Evolutionary conservation across 2,329 filamentous ascomycete species (phyloP).

Genomic region (Neurospora sp.): DNA sequence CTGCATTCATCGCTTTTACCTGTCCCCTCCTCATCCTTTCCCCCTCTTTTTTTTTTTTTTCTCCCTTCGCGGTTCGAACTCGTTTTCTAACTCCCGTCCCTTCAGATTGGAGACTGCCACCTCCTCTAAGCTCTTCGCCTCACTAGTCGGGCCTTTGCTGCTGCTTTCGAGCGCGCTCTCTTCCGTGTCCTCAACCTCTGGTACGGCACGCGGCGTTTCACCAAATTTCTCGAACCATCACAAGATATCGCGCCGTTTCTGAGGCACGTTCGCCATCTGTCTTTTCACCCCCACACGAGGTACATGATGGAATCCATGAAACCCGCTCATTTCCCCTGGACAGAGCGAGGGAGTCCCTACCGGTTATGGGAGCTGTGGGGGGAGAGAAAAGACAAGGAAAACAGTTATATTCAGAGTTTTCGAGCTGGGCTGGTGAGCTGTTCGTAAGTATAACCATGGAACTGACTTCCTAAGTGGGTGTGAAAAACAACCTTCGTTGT

Average conservation of each 20-base stretch:
- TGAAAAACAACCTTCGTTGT: not conserved
- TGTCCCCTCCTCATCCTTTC: too few relatives aligned
- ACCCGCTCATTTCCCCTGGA: too few relatives aligned
- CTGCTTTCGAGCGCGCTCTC: not conserved
- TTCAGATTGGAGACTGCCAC: not conserved
- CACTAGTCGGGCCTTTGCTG: not conserved
- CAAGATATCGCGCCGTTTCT: not conserved
- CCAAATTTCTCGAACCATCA: not conserved
- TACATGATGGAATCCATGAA: too few relatives aligned
- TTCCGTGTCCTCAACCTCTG: not conserved
- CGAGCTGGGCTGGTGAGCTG: not conserved
- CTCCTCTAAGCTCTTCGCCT: not conserved
- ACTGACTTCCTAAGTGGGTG: not conserved
- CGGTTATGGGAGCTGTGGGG: too few relatives aligned
- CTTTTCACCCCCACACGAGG: too few relatives aligned
- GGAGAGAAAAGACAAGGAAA: not conserved
- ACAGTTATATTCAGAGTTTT: not conserved
- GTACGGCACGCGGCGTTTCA: too few relatives aligned
- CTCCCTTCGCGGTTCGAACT: not conserved
- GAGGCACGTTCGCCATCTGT: not conserved
- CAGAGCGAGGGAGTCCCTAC: too few relatives aligned
- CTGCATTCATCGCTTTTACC: not conserved
- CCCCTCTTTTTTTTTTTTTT: not conserved
- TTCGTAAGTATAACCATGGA: not conserved
- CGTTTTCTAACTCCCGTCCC: not conserved